A percentile compares a stretch with the other conserved stretches of the same genome.
Conservation (phyloP, 1,284 basidiomycete genomes). For the Fereydounia khargensis region DNA sequence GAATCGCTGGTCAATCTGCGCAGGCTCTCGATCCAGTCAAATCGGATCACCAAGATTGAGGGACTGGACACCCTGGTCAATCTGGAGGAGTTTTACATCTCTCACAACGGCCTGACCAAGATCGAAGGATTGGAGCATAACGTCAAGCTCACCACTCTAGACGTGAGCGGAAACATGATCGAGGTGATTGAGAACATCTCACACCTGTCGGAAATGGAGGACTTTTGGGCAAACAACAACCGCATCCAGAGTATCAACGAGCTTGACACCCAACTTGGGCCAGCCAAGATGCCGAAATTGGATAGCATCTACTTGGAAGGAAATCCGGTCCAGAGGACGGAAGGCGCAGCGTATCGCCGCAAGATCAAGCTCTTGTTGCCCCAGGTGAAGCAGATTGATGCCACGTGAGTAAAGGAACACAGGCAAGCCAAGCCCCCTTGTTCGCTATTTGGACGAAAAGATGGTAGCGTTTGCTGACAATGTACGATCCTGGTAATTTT, state of each 20-base stretch:
- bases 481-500: too few species aligned
- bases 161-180: constrained; percentile 83
- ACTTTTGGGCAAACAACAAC: constrained; percentile 94
- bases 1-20: constrained; percentile 17
- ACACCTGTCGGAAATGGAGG: constrained; percentile 74
- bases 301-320: constrained; percentile 91
- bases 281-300: constrained; percentile 64
- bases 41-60: constrained; percentile 85
- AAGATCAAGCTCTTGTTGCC: constrained; percentile 86
- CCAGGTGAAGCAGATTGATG: constrained; percentile 89
- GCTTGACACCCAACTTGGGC: constrained; percentile 72
- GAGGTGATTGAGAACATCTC: constrained; percentile 74
- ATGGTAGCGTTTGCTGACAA: too few species aligned
- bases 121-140: constrained; percentile 75
- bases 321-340: constrained; percentile 82
- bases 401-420: constrained; percentile 87
- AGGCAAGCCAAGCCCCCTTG: too few species aligned
- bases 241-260: constrained; percentile 69
- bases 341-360: constrained; percentile 77
- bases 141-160: constrained; percentile 73
- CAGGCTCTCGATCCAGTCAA: constrained; percentile 75
- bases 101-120: constrained; percentile 82
- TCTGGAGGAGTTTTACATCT: constrained; percentile 88
- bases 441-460: too few species aligned
- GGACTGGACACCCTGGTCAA: constrained; percentile 62